Conservation (phyloP, 371 early-diverging fungal genomes). For the Fennellomyces sp. region DNA sequence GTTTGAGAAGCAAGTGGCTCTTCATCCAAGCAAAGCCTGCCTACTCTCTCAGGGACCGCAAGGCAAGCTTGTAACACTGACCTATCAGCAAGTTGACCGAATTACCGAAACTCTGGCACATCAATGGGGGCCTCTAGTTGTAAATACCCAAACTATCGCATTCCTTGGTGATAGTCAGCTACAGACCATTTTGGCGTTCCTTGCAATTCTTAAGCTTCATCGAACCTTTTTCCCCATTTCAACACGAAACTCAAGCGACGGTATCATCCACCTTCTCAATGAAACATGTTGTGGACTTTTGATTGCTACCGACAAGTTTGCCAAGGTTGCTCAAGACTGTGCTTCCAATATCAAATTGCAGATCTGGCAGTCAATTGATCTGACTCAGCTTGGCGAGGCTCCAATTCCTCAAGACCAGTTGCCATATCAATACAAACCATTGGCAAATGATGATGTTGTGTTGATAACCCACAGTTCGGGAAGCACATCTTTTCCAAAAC, state of each 20-base stretch:
- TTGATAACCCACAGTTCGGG: constrained; percentile 17
- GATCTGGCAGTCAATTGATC: no score
- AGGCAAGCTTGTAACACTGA: no score
- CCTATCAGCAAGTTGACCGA: no score
- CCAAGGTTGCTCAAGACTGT: neutral
- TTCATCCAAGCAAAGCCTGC: no score
- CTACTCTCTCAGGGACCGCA: no score
- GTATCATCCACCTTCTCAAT: constrained; percentile 11
- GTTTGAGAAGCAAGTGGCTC: no score
- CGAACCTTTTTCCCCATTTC: constrained; percentile 18
- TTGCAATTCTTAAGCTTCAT: constrained; percentile 29
- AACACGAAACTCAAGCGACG: constrained; percentile 28
- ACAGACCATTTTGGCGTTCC: constrained; percentile 12
- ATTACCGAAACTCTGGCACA: no score
- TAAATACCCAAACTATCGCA: no score
- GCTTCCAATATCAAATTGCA: no score
- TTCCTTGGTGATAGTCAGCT: no score
- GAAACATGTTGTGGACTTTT: neutral
- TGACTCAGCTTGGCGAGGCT: no score
- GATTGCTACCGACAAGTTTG: neutral
- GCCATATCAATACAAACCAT: neutral
- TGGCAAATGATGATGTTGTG: neutral
- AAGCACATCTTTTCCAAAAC: constrained; percentile 27
- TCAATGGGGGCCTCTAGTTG: no score
- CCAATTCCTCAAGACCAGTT: neutral